Base-by-base conservation (phyloP, 2,329 filamentous ascomycete species). In the Drechslerella stenobrocha region DNA sequence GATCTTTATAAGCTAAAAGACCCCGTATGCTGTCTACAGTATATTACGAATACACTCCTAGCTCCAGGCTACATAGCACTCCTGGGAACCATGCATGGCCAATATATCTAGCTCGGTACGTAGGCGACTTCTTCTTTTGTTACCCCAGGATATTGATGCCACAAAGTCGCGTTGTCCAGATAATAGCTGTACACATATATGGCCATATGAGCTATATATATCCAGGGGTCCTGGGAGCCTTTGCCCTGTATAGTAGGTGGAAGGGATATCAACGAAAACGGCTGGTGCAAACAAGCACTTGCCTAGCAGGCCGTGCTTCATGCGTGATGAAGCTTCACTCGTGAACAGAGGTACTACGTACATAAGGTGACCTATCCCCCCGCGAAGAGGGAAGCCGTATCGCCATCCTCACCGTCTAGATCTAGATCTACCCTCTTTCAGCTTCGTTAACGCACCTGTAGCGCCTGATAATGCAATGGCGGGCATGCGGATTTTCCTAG, bases 341-440 rank as follows among this genome's bases (percentile, higher is more conserved):
- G 7, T 20, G 15, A 18, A 42, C n/a, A 5, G 22, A 5, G 15
- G 7, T 3, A 42, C n/a, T 20, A n/a, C 4, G 15, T 42, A 42
- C 22, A 20, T 42, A 42, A 42, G 37, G 15, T 42, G 18, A 7
- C 22, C 37, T 20, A 42, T 42, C 37, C 15, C 37, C 37, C 22
- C 4, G 15, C 4, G 37, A 20, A 20, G 18, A 18, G 15, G 37
- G 2, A 42, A 18, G n/a, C 15, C 22, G 15, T 18, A 18, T 5
- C 9, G 37, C 37, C 4, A 18, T 20, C 13, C 3, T 42, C 15
- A 4, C 15, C 9, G 15, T 37, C 34, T 9, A 32, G n/a, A n/a
- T n/a, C n/a, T n/a, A n/a, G n/a, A 13, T 37, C 37, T 20, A 42
- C 37, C 37, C 37, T 5, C 37, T 18, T 42, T 42, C 37, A n/a